A percentile compares a stretch with the other conserved stretches of the same genome.
phyloP scores from a whole-genome alignment of 176 grass and related monocot genomes.

The Phoenix dactylifera region DNA sequence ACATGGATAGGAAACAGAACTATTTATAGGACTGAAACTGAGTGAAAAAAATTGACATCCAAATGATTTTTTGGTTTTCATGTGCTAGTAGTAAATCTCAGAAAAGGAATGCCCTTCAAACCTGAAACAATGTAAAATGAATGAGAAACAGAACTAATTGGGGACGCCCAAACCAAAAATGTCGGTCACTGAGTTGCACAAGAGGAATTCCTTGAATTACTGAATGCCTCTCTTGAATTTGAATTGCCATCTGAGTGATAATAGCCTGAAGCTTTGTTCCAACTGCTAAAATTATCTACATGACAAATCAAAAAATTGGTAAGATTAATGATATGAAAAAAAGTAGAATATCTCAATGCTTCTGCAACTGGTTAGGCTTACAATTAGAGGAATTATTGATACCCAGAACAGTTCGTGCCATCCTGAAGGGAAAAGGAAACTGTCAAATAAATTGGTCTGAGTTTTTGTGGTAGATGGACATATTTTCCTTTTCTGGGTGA shows the following conservation, averaged over 20 bases:
- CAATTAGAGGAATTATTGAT: not conserved
- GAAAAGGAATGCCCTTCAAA: not conserved
- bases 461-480: no score
- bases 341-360: not conserved
- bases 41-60: no score
- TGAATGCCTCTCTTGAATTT: conserved; percentile 9
- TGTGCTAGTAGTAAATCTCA: no score
- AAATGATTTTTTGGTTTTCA: no score
- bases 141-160: conserved; percentile 18
- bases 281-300: conserved; percentile 11
- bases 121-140: conserved; percentile 17
- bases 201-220: conserved; percentile 13
- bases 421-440: no score
- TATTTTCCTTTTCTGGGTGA: no score
- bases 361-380: not conserved
- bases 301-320: not conserved
- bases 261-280: conserved; percentile 20
- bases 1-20: no score
- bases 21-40: no score
- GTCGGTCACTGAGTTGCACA: conserved; percentile 2
- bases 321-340: not conserved
- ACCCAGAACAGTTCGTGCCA: no score
- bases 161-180: conserved; percentile 18
- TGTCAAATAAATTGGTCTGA: no score
- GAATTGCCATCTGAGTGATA: conserved; percentile 10